Percentiles rank a stretch among this genome's conserved stretches.
phyloP scores from a whole-genome alignment of 306 rosid species.

The Malus domestica region ASM211411v1 NC_041790.1:24741001-24741500 shows the following conservation, averaged over 20 bases:
- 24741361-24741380: too few species aligned
- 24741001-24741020: not conserved
- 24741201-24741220: not conserved
- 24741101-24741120: constrained; percentile 22
- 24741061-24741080: constrained; percentile 37
- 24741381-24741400: too few species aligned
- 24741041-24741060: constrained; percentile 32
- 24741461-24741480: too few species aligned
- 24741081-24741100: constrained; percentile 31
- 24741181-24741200: not conserved
- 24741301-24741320: not conserved
- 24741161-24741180: not conserved
- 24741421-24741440: too few species aligned
- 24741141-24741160: not conserved
- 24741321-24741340: too few species aligned
- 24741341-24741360: too few species aligned
- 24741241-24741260: too few species aligned
- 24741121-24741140: constrained; percentile 21
- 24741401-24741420: too few species aligned
- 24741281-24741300: not conserved
- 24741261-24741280: not conserved
- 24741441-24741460: too few species aligned
- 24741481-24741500: too few species aligned
- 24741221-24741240: not conserved
- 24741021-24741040: constrained; percentile 10